phyloP scores from a whole-genome alignment of 768 basidiomycete species.

The Trichaptum fuscoviolaceum region DNA sequence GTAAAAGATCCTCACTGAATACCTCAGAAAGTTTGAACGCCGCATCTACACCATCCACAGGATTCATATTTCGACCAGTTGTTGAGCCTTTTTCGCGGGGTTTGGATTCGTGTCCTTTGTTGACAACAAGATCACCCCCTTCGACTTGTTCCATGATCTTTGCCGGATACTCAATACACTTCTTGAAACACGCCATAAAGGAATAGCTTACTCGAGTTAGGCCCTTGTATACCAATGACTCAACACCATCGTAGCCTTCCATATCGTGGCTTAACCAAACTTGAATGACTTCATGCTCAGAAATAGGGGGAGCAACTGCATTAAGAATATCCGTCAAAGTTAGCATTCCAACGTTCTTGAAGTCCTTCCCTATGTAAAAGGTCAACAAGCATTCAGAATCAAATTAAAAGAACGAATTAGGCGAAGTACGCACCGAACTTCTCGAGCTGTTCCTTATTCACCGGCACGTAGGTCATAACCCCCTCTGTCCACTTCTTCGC shows the following conservation, averaged over 20 bases:
- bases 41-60: slow-evolving; percentile 78
- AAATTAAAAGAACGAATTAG: slow-evolving; percentile 4
- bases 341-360: slow-evolving; percentile 81
- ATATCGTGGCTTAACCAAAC: slow-evolving; percentile 96
- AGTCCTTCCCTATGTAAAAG: slow-evolving; percentile 66
- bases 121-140: slow-evolving; percentile 86
- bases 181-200: neutral
- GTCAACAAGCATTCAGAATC: slow-evolving; percentile 5
- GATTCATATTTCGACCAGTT: slow-evolving; percentile 63
- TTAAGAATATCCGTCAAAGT: slow-evolving; percentile 90
- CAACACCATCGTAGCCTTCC: slow-evolving; percentile 93
- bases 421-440: slow-evolving; percentile 59
- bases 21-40: slow-evolving; percentile 86
- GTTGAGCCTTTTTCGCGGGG: slow-evolving; percentile 51
- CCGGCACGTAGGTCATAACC: slow-evolving; percentile 62
- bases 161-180: slow-evolving; percentile 6
- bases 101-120: slow-evolving; percentile 71
- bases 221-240: slow-evolving; percentile 87
- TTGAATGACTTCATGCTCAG: slow-evolving; percentile 96
- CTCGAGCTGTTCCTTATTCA: slow-evolving; percentile 85
- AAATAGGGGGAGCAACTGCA: slow-evolving; percentile 96
- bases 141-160: slow-evolving; percentile 94
- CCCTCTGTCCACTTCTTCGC: slow-evolving; percentile 87
- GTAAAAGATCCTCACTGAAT: slow-evolving; percentile 11
- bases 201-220: slow-evolving; percentile 61